These are phyloP conservation scores for Amanita molliuscula DNA, from an alignment of 768 basidiomycete species.

Conservation along the genomic window DNA sequence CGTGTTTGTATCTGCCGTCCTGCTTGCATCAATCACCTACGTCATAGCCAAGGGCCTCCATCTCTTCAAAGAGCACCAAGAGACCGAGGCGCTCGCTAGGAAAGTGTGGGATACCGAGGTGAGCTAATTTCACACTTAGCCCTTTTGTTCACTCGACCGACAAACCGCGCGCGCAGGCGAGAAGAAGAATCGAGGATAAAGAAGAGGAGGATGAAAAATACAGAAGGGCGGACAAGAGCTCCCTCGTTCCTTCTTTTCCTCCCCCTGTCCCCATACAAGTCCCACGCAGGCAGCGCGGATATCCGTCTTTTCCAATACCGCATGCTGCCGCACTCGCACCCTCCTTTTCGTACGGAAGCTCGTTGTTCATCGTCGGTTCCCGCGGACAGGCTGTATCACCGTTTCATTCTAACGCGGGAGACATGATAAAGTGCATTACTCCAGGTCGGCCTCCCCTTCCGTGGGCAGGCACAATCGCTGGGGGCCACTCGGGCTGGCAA, in stretches of 20 bases:
- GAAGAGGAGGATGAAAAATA: background rate
- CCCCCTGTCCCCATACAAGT: background rate
- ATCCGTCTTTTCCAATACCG: background rate
- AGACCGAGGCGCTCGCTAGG: slow-evolving; percentile 2
- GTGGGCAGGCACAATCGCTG: background rate
- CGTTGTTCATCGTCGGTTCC: background rate
- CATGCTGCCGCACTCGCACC: background rate
- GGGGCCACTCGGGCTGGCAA: background rate
- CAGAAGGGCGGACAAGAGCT: background rate
- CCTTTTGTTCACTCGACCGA: background rate
- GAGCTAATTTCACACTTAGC: background rate
- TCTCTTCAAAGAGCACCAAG: slow-evolving; percentile 2
- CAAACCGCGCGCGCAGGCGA: background rate
- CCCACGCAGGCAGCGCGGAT: background rate
- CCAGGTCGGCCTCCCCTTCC: background rate
- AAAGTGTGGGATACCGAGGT: slow-evolving; percentile 1
- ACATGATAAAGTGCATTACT: background rate
- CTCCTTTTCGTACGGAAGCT: background rate
- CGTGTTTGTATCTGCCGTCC: background rate
- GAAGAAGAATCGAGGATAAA: background rate
- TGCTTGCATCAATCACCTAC: background rate
- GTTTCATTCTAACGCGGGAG: background rate
- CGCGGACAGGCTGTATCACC: background rate
- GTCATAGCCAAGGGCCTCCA: background rate
- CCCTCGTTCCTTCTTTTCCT: background rate